Evolutionary conservation across 768 basidiomycete species (phyloP).

Genomic region (Brasilioporus rufonigricans): DNA sequence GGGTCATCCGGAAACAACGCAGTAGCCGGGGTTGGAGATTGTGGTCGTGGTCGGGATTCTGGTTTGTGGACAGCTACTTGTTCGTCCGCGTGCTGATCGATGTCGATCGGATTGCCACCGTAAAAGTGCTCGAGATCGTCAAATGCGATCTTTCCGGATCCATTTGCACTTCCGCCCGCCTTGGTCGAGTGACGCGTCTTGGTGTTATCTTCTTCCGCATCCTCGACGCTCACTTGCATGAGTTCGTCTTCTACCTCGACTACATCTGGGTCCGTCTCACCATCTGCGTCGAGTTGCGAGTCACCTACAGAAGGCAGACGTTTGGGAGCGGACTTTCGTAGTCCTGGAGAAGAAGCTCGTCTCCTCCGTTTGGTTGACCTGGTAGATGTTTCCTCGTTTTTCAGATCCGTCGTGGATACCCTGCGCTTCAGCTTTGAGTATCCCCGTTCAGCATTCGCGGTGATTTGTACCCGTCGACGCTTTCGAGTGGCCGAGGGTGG

Average conservation of each 20-base stretch:
- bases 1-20: neutral
- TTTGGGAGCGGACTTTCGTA: conserved; percentile 13
- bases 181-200: neutral
- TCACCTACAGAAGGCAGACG: conserved; percentile 25
- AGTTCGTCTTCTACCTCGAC: conserved; percentile 37
- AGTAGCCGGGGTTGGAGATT: neutral
- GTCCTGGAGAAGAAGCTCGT: conserved; percentile 31
- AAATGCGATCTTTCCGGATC: conserved; percentile 15
- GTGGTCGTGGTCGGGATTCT: neutral
- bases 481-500: conserved; percentile 21
- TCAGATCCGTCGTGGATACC: conserved; percentile 10
- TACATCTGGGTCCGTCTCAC: conserved; percentile 34
- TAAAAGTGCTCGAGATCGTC: conserved; percentile 33
- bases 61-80: neutral
- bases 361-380: conserved; percentile 20
- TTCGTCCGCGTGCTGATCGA: conserved; percentile 25
- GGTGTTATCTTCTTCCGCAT: conserved; percentile 12
- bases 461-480: conserved; percentile 21
- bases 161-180: conserved; percentile 1
- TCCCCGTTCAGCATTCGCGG: conserved; percentile 8
- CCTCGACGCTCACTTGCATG: conserved; percentile 26
- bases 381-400: neutral
- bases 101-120: conserved; percentile 29
- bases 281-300: conserved; percentile 34
- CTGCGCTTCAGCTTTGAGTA: conserved; percentile 9